phyloP scores from a whole-genome alignment of 768 basidiomycete genomes.

The Pleurotus tuber-regium region DNA sequence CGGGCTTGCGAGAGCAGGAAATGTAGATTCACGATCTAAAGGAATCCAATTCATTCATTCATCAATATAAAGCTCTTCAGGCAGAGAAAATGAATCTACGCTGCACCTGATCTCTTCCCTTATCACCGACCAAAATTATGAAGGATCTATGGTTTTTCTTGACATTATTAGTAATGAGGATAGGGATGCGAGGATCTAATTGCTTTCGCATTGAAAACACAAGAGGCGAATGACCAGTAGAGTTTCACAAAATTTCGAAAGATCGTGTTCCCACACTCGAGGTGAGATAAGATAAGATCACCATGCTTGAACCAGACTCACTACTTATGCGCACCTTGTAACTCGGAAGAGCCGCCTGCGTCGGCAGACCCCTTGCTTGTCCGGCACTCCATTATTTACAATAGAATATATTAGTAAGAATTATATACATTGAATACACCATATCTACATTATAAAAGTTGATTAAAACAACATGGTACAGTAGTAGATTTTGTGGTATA shows the following conservation, averaged over 20 bases:
- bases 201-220: constrained; percentile 94
- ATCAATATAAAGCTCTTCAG: not conserved
- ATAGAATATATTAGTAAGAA: not conserved
- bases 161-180: constrained; percentile 91
- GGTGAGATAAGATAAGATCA: not conserved
- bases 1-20: constrained; percentile 90
- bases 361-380: not conserved
- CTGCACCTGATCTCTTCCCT: constrained; percentile 84
- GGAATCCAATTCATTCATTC: not conserved
- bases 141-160: constrained; percentile 91
- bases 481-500: no score
- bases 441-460: not conserved
- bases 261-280: not conserved
- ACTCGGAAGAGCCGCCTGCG: not conserved
- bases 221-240: no score
- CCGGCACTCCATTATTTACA: no score
- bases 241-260: not conserved
- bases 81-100: constrained; percentile 3
- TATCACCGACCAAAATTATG: constrained; percentile 95
- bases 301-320: no score
- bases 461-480: no score
- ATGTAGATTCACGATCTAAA: constrained; percentile 90
- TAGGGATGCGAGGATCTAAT: constrained; percentile 90
- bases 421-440: not conserved
- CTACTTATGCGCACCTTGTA: not conserved